A percentile compares a stretch with the other conserved stretches of the same genome.
phyloP scores from a whole-genome alignment of 2,329 filamentous ascomycete genomes.

The Lasiodiplodia gonubiensis region DNA sequence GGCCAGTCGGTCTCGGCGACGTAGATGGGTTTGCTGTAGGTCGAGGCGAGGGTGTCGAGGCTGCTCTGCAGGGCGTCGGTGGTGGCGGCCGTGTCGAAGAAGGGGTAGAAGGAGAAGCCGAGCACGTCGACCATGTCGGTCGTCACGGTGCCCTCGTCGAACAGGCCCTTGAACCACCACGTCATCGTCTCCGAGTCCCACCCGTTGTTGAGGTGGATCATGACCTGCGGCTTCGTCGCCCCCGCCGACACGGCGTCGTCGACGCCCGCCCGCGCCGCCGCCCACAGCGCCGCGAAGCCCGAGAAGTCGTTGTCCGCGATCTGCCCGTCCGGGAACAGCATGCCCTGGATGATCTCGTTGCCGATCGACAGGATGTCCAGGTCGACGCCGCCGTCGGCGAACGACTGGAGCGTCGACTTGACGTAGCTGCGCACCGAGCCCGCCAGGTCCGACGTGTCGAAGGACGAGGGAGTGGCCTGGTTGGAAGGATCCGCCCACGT shows the following conservation, averaged over 20 bases:
- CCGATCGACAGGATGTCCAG: conserved; percentile 72
- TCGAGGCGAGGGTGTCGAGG: conserved; percentile 64
- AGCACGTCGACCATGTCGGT: conserved; percentile 70
- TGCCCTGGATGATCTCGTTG: conserved; percentile 72
- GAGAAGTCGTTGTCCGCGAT: conserved; percentile 54
- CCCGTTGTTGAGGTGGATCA: conserved; percentile 78
- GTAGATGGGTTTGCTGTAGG: conserved; percentile 69
- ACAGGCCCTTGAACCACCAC: conserved; percentile 58
- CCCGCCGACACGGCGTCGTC: conserved; percentile 63
- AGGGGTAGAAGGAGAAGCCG: conserved; percentile 76
- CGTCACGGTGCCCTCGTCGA: conserved; percentile 60
- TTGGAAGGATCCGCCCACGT: conserved; percentile 73
- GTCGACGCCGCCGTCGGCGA: conserved; percentile 60
- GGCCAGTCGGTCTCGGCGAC: conserved; percentile 77
- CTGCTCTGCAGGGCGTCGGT: conserved; percentile 62
- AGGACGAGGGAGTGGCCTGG: conserved; percentile 67
- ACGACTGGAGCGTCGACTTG: conserved; percentile 64
- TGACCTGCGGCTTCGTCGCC: conserved; percentile 65
- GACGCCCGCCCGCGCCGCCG: conserved; percentile 68
- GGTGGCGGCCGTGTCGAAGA: conserved; percentile 67
- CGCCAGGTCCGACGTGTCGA: conserved; percentile 64
- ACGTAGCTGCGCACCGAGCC: conserved; percentile 74
- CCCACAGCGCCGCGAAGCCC: conserved; percentile 68
- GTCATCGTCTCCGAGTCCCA: conserved; percentile 72
- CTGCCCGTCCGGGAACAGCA: conserved; percentile 69